phyloP scores from a whole-genome alignment of 2,329 filamentous ascomycete genomes.

The Akanthomyces uredinophilus region DNA sequence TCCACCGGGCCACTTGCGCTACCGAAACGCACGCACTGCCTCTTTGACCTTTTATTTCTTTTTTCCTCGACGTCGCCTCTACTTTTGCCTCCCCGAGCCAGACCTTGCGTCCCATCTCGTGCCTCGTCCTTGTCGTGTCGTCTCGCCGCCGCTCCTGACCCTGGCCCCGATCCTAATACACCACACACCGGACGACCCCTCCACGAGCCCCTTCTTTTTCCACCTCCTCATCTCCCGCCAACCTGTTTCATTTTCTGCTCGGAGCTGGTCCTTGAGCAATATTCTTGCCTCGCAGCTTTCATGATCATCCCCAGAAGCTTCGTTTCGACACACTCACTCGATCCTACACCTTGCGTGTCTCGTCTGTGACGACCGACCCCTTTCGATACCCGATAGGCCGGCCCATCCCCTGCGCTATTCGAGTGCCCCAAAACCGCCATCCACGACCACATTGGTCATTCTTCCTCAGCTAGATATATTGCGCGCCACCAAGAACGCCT shows the following conservation, averaged over 20 bases:
- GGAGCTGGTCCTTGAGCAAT: constrained; percentile 7
- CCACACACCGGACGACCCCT: constrained; percentile 10
- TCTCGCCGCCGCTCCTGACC: not conserved
- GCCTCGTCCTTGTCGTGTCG: not conserved
- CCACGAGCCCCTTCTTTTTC: constrained; percentile 14
- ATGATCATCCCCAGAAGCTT: not conserved
- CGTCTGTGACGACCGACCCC: constrained; percentile 3
- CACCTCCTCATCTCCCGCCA: not conserved
- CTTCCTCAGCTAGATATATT: not conserved
- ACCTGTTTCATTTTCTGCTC: constrained; percentile 2
- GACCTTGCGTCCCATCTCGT: not conserved
- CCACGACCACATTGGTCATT: constrained; percentile 7
- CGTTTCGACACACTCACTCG: not conserved
- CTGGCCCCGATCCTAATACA: not conserved
- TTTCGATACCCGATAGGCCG: constrained; percentile 4
- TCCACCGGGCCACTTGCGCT: constrained; percentile 1
- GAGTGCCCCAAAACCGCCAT: not conserved
- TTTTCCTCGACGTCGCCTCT: not conserved
- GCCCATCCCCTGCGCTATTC: not conserved
- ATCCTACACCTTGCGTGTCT: not conserved
- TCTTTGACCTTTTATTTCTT: constrained; percentile 4
- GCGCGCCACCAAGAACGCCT: not conserved
- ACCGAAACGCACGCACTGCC: constrained; percentile 2
- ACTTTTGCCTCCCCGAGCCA: not conserved
- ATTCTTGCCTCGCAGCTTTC: not conserved